A percentile compares a stretch with the other conserved stretches of the same genome.
Evolutionary conservation across 2,329 filamentous ascomycete species (phyloP).

Genomic region (Fusarium sulawesiense): DNA sequence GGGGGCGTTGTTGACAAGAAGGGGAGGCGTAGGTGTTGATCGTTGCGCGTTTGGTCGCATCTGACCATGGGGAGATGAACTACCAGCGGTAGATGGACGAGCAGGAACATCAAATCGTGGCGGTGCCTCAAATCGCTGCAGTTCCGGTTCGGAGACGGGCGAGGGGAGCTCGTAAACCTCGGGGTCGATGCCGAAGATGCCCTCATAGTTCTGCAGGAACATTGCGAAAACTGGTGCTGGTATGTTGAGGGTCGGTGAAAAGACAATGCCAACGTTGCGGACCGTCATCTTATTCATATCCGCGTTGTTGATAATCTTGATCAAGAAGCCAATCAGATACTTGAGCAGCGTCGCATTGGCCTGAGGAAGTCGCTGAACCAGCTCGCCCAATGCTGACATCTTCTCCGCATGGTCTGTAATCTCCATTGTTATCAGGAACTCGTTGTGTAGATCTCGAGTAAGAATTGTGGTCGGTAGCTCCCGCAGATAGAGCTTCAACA

Average conservation of each 20-base stretch:
- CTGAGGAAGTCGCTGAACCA: slow-evolving; percentile 83
- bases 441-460: slow-evolving; percentile 87
- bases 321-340: slow-evolving; percentile 87
- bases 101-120: slow-evolving; percentile 52
- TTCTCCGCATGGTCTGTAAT: slow-evolving; percentile 80
- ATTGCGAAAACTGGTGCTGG: slow-evolving; percentile 93
- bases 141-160: slow-evolving; percentile 54
- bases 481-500: slow-evolving; percentile 92
- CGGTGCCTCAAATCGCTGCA: slow-evolving; percentile 48
- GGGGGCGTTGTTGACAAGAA: slow-evolving; percentile 49
- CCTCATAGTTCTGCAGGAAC: slow-evolving; percentile 89
- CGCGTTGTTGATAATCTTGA: slow-evolving; percentile 90
- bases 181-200: slow-evolving; percentile 81
- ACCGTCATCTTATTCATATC: slow-evolving; percentile 98
- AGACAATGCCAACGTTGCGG: slow-evolving; percentile 96
- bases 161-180: slow-evolving; percentile 71
- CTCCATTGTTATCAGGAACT: slow-evolving; percentile 88
- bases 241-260: slow-evolving; percentile 96
- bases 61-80: slow-evolving; percentile 64
- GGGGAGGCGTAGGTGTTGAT: slow-evolving; percentile 64
- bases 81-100: slow-evolving; percentile 63
- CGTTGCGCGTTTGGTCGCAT: slow-evolving; percentile 52
- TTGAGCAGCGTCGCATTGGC: slow-evolving; percentile 85
- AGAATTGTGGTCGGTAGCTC: slow-evolving; percentile 92
- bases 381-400: slow-evolving; percentile 77